Evolutionary conservation across 345 rosid genomes (phyloP).

Genomic region (Syzygium jambos): DNA sequence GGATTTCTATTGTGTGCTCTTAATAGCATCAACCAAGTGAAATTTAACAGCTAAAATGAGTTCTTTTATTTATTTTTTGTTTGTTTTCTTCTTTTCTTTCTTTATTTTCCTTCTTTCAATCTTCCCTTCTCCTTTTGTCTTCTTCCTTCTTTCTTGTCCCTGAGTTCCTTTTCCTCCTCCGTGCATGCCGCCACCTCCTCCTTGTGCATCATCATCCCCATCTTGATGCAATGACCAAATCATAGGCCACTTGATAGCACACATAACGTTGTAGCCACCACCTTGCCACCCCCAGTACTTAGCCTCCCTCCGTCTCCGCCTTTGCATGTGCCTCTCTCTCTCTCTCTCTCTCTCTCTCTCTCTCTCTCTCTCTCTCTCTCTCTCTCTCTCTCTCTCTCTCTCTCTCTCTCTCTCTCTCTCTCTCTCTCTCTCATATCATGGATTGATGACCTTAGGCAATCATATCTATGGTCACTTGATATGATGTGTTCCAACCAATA

Average conservation of each 20-base stretch:
- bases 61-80: background rate
- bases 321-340: background rate
- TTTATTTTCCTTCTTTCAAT: background rate
- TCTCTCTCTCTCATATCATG: no score
- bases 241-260: background rate
- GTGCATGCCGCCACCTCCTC: background rate
- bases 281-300: background rate
- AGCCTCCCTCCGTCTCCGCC: background rate
- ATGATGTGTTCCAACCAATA: background rate
- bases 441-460: background rate
- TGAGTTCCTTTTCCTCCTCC: background rate
- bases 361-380: no score
- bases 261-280: background rate
- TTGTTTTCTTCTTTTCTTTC: background rate
- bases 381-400: no score
- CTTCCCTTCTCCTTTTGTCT: background rate
- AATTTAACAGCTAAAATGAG: background rate
- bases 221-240: background rate
- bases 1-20: no score
- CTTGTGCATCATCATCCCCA: background rate
- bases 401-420: no score
- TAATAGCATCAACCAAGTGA: background rate
- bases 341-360: background rate
- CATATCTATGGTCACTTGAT: background rate
- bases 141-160: background rate